Evolutionary conservation across 1,139 yeast species (phyloP).

Genomic region (Lodderomyces theae): DNA sequence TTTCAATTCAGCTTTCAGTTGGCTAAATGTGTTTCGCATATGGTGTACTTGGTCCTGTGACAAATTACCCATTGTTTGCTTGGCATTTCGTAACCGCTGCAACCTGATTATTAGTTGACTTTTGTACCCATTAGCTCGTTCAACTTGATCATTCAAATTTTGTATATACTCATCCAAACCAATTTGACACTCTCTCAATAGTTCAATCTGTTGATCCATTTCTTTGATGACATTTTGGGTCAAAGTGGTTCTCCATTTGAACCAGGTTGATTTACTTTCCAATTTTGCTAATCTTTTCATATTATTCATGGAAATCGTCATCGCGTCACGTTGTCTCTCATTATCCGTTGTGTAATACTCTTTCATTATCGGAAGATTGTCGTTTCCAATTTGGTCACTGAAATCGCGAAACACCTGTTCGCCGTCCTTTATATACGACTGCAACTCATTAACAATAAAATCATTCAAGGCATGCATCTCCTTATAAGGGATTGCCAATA

Average conservation of each 20-base stretch:
- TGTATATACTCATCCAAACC: not conserved
- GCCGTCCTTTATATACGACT: conserved; percentile 50
- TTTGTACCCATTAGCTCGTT: not conserved
- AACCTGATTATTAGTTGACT: conserved; percentile 16
- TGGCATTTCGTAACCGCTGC: not conserved
- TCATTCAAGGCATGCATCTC: conserved; percentile 47
- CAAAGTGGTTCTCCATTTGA: conserved; percentile 54
- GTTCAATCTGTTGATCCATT: conserved; percentile 27
- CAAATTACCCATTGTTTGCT: conserved; percentile 1
- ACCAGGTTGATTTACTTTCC: conserved; percentile 55
- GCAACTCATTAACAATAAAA: conserved; percentile 52
- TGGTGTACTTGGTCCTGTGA: conserved; percentile 1
- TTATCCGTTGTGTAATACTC: conserved; percentile 38
- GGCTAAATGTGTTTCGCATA: not conserved
- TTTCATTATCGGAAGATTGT: conserved; percentile 49
- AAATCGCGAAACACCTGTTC: conserved; percentile 42
- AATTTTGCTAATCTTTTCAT: conserved; percentile 50
- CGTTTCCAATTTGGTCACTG: conserved; percentile 40
- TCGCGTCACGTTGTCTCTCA: conserved; percentile 18
- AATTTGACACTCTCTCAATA: conserved; percentile 15
- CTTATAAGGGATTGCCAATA: conserved; percentile 28
- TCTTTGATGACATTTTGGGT: conserved; percentile 36
- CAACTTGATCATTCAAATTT: not conserved
- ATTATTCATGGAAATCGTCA: conserved; percentile 43
- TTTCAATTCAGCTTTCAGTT: not conserved